Percentiles rank a stretch among this genome's conserved stretches.
Conservation (phyloP, 768 basidiomycete genomes). For the Tylopilus sp. region DNA sequence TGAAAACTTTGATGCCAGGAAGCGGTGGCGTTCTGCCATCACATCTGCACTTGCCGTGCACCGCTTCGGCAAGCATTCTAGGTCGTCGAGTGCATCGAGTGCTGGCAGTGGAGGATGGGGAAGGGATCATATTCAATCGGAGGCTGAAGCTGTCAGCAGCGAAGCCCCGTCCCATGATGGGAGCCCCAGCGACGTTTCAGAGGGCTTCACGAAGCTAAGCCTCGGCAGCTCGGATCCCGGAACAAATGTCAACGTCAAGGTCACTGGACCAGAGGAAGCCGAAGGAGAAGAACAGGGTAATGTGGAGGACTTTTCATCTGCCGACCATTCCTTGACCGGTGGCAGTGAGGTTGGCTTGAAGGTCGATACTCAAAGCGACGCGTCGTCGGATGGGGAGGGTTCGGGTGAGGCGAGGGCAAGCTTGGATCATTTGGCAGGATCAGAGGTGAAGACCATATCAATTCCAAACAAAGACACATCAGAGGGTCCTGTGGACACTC, state of each 20-base stretch:
- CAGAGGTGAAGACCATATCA: background rate
- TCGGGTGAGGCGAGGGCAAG: background rate
- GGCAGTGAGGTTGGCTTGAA: conserved; percentile 14
- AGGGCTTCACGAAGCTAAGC: conserved; percentile 26
- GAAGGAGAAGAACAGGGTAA: conserved; percentile 23
- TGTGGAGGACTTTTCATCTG: conserved; percentile 18
- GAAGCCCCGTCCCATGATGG: conserved; percentile 35
- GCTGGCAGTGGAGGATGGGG: conserved; percentile 37
- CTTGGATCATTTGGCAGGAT: background rate
- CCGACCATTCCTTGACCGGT: conserved; percentile 20
- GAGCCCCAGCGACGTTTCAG: conserved; percentile 18
- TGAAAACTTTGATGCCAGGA: conserved; percentile 76
- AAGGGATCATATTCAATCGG: conserved; percentile 27
- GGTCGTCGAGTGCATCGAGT: conserved; percentile 27
- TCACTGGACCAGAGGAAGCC: conserved; percentile 31
- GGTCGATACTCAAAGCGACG: background rate
- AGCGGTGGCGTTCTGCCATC: conserved; percentile 74
- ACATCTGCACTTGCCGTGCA: conserved; percentile 41
- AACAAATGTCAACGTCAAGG: conserved; percentile 40
- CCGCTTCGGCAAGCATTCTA: conserved; percentile 29
- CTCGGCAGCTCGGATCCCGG: conserved; percentile 35
- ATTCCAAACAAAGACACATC: background rate
- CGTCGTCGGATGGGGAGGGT: conserved; percentile 1
- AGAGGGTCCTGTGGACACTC: conserved; percentile 2
- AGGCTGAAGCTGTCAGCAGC: conserved; percentile 29